Percentiles rank a stretch among this genome's conserved stretches.
Evolutionary conservation across 257 asterid species (phyloP).

Genomic region (Orobanche coerulescens): DNA sequence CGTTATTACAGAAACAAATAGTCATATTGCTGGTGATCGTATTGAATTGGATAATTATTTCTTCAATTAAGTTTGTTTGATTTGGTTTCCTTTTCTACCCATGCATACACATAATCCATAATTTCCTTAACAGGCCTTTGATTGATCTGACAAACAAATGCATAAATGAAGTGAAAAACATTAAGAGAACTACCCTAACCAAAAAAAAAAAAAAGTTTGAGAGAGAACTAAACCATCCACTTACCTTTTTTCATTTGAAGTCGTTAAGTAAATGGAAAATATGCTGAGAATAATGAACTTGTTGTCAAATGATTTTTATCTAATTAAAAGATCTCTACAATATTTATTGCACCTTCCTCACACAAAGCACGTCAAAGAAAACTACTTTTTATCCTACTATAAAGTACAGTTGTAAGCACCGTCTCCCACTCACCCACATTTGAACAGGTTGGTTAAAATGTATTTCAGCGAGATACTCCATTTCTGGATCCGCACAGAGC

Average conservation of each 20-base stretch:
- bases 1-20: background rate
- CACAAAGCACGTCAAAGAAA: background rate
- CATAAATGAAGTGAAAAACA: background rate
- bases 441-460: conserved; percentile 88
- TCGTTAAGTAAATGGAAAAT: background rate
- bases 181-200: background rate
- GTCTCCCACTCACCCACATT: conserved; percentile 83
- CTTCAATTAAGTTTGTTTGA: background rate
- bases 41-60: background rate
- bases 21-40: background rate
- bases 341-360: conserved; percentile 7
- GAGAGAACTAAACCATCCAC: background rate
- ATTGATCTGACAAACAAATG: background rate
- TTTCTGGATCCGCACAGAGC: conserved; percentile 97
- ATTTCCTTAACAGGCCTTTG: background rate
- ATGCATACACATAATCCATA: background rate
- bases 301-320: conserved; percentile 4
- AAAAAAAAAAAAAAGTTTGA: too few relatives aligned
- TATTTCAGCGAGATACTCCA: conserved; percentile 95
- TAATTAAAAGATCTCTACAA: background rate
- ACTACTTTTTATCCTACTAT: background rate
- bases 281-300: background rate
- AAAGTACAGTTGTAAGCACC: background rate
- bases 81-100: background rate
- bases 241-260: background rate